Evolutionary conservation across 2,329 filamentous ascomycete genomes (phyloP).

Genomic region (Sclerotinia glacialis): DNA sequence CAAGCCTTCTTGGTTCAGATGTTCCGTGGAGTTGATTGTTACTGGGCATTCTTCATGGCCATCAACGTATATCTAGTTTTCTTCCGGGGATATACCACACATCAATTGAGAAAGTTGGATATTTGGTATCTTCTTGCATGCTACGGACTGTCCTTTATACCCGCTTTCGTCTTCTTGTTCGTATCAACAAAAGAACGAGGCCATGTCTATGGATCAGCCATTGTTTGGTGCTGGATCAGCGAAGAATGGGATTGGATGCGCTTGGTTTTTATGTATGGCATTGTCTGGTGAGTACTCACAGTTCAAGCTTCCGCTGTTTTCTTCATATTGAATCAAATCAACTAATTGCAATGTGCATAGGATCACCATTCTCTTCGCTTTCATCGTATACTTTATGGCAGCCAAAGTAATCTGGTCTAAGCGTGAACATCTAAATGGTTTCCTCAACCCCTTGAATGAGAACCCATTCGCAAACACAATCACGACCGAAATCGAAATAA

Average conservation of each 20-base stretch:
- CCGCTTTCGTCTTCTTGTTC: constrained; percentile 51
- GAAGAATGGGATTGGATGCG: constrained; percentile 66
- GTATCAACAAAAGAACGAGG: constrained; percentile 40
- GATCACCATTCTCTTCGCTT: constrained; percentile 56
- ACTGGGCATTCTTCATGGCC: constrained; percentile 58
- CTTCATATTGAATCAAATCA: constrained; percentile 30
- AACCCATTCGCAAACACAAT: constrained; percentile 41
- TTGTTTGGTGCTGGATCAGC: constrained; percentile 77
- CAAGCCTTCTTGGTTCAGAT: constrained; percentile 80
- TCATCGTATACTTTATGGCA: constrained; percentile 63
- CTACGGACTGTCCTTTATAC: constrained; percentile 53
- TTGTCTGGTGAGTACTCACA: constrained; percentile 51
- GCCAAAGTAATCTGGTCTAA: constrained; percentile 60
- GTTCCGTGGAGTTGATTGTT: constrained; percentile 54
- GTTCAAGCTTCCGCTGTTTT: background rate
- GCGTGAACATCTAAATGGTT: constrained; percentile 59
- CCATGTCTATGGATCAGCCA: constrained; percentile 40
- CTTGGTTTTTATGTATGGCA: constrained; percentile 69
- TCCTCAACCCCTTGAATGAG: constrained; percentile 50
- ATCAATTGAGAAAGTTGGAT: constrained; percentile 51
- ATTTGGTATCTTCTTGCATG: constrained; percentile 51
- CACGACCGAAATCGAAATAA: constrained; percentile 42
- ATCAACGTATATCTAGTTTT: constrained; percentile 59
- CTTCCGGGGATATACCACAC: constrained; percentile 50
- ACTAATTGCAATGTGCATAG: constrained; percentile 22